These are phyloP conservation scores for Aaosphaeria pasadenensis DNA, from an alignment of 2,329 filamentous ascomycete species.

Conservation along the genomic window DNA sequence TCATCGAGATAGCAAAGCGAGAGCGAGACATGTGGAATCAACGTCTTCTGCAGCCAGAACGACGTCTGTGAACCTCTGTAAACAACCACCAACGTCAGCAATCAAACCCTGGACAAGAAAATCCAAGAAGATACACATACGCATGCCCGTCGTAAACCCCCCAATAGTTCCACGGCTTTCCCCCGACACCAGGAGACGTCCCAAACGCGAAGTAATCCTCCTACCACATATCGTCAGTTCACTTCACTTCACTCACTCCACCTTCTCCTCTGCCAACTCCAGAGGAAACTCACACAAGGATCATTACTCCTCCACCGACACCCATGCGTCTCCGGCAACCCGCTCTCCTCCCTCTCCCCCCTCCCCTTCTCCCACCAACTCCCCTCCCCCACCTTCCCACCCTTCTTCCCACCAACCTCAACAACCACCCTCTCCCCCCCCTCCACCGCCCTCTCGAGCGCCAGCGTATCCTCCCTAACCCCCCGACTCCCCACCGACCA, in stretches of 20 bases:
- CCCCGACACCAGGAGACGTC: slow-evolving; percentile 24
- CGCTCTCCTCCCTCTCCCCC: slow-evolving; percentile 17
- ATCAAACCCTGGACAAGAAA: not conserved
- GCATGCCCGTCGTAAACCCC: slow-evolving; percentile 53
- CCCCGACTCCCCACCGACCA: not conserved
- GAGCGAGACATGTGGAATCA: slow-evolving; percentile 45
- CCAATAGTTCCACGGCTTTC: slow-evolving; percentile 35
- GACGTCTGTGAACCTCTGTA: slow-evolving; percentile 26
- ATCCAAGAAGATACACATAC: slow-evolving; percentile 25
- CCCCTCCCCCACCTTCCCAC: slow-evolving; percentile 9
- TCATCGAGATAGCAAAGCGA: slow-evolving; percentile 31
- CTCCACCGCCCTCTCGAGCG: not conserved
- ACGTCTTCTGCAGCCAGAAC: slow-evolving; percentile 37
- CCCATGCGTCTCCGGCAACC: slow-evolving; percentile 33
- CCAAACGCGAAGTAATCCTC: slow-evolving; percentile 32
- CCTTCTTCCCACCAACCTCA: not conserved
- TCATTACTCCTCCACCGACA: slow-evolving; percentile 26
- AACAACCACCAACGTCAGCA: slow-evolving; percentile 37
- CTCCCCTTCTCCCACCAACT: slow-evolving; percentile 26
- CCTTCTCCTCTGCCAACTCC: not conserved
- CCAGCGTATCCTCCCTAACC: not conserved
- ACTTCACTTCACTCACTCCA: not conserved
- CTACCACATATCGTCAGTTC: slow-evolving; percentile 6
- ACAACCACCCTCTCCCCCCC: not conserved
- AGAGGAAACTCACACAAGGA: slow-evolving; percentile 18